These are phyloP conservation scores for Cladophialophora yegresii DNA, from an alignment of 2,329 filamentous ascomycete genomes.

Conservation along the genomic window DNA sequence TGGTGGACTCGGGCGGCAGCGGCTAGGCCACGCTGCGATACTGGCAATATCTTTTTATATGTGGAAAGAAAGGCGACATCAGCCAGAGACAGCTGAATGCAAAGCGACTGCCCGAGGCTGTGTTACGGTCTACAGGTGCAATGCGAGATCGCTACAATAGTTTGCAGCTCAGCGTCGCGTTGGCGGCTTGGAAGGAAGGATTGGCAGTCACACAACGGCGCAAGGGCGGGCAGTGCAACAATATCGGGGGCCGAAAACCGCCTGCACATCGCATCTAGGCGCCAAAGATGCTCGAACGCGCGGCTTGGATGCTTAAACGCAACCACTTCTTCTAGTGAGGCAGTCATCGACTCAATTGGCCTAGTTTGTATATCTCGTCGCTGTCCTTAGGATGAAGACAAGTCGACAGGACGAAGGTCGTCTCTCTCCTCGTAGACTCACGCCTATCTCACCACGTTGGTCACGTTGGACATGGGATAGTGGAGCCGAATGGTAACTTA, in stretches of 20 bases:
- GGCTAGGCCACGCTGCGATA: slow-evolving; percentile 24
- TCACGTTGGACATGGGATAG: neutral
- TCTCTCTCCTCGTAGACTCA: neutral
- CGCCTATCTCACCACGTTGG: neutral
- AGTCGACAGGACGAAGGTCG: neutral
- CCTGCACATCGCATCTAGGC: neutral
- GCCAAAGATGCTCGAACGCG: neutral
- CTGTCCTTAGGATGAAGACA: neutral
- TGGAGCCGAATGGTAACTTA: neutral
- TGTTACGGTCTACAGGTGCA: slow-evolving; percentile 8
- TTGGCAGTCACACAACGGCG: slow-evolving; percentile 2
- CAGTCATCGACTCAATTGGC: neutral
- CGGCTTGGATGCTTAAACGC: neutral
- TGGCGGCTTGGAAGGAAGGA: slow-evolving; percentile 11
- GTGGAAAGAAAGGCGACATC: slow-evolving; percentile 20
- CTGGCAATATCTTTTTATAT: slow-evolving; percentile 28
- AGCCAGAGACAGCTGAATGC: slow-evolving; percentile 2
- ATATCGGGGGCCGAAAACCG: slow-evolving; percentile 12
- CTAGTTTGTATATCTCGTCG: neutral
- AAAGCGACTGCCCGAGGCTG: slow-evolving; percentile 16
- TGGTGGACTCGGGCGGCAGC: neutral
- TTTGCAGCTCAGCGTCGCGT: slow-evolving; percentile 2
- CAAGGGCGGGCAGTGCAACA: slow-evolving; percentile 4
- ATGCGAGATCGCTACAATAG: neutral
- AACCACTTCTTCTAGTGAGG: neutral